These are phyloP conservation scores for Dictyophora rubrovolvata DNA, from an alignment of 768 basidiomycete genomes.

Conservation along the genomic window DNA sequence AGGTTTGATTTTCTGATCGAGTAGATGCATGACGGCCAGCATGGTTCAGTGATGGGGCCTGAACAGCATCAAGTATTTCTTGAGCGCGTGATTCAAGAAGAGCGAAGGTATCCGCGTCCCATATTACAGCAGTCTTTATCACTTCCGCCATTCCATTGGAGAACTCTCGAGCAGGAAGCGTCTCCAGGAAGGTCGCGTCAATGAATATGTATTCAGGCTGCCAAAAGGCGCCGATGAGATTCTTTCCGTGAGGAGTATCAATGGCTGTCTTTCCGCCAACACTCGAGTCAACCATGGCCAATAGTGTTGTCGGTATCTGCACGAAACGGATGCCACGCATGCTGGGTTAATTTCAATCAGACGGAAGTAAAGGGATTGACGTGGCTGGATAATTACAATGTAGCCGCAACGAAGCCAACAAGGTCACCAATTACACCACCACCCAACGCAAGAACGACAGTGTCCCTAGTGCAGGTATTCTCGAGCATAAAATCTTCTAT, in stretches of 20 bases:
- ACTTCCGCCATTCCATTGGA: conserved; percentile 99
- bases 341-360: conserved; percentile 30
- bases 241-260: conserved; percentile 96
- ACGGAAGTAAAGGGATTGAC: neutral
- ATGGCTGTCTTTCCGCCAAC: conserved; percentile 99
- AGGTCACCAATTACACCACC: conserved; percentile 97
- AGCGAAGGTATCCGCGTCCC: conserved; percentile 85
- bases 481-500: conserved; percentile 89
- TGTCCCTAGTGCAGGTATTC: conserved; percentile 85
- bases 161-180: conserved; percentile 84
- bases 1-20: conserved; percentile 65
- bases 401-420: conserved; percentile 93
- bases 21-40: conserved; percentile 49
- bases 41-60: conserved; percentile 50
- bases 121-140: conserved; percentile 99
- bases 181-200: conserved; percentile 91
- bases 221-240: conserved; percentile 97
- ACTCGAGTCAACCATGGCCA: conserved; percentile 98
- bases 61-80: conserved; percentile 78
- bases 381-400: conserved; percentile 59
- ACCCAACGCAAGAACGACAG: conserved; percentile 86
- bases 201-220: conserved; percentile 97
- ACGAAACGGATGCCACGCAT: conserved; percentile 96
- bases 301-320: conserved; percentile 91
- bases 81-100: conserved; percentile 78